Evolutionary conservation across 805 yeast genomes (phyloP).

Genomic region (Ogataea methylovora): DNA sequence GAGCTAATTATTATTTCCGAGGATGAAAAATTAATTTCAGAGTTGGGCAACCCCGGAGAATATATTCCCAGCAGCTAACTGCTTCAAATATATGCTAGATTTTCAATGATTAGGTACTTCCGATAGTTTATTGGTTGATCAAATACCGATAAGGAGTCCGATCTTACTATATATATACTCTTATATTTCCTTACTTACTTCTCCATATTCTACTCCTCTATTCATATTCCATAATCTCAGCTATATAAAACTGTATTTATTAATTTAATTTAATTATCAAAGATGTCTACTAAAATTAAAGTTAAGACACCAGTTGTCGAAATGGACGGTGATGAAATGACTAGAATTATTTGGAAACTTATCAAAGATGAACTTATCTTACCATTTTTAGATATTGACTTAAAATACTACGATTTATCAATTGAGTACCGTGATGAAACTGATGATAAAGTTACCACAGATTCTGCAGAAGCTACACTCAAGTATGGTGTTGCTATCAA

Average conservation of each 20-base stretch:
- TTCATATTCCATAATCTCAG: background rate
- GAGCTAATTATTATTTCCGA: no score
- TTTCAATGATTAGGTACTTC: no score
- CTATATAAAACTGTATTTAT: background rate
- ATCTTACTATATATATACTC: background rate
- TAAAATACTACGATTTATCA: slow-evolving; percentile 88
- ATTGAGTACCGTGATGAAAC: slow-evolving; percentile 83
- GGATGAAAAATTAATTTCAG: no score
- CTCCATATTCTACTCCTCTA: background rate
- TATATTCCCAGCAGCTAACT: no score
- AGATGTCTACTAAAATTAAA: slow-evolving; percentile 46
- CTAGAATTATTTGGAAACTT: slow-evolving; percentile 90
- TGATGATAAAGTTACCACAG: slow-evolving; percentile 79
- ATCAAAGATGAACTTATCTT: slow-evolving; percentile 79
- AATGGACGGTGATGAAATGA: slow-evolving; percentile 97
- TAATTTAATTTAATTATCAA: slow-evolving; percentile 3
- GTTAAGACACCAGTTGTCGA: slow-evolving; percentile 90
- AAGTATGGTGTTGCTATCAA: slow-evolving; percentile 90
- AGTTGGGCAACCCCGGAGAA: no score
- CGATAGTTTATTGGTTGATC: no score
- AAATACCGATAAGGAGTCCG: background rate
- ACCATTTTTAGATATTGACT: slow-evolving; percentile 81
- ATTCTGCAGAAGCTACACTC: slow-evolving; percentile 84
- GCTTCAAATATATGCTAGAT: no score
- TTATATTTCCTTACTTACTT: background rate